Conservation (phyloP, 192 early-diverging fungal species). For the Cetraspora pellucida region DNA sequence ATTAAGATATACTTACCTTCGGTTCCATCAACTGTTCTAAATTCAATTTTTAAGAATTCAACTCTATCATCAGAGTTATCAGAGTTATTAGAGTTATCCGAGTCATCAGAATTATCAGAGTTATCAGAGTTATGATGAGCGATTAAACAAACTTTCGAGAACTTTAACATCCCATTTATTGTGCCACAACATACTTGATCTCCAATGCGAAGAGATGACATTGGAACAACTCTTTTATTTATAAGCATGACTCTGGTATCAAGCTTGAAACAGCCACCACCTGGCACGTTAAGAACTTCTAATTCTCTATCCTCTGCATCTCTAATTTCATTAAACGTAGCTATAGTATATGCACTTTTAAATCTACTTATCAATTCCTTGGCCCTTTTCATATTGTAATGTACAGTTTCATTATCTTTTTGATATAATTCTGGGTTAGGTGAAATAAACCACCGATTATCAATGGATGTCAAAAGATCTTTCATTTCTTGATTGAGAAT, state of each 20-base stretch:
- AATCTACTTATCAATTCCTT: background rate
- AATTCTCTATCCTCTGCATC: background rate
- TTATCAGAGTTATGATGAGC: background rate
- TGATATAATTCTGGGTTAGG: background rate
- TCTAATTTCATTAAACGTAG: background rate
- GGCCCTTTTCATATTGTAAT: background rate
- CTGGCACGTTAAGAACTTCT: background rate
- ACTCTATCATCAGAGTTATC: background rate
- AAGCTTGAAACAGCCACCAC: background rate
- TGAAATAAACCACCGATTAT: slow-evolving; percentile 6
- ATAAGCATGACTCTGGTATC: slow-evolving; percentile 1
- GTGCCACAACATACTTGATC: background rate
- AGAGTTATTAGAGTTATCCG: too few species aligned
- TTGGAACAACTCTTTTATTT: background rate
- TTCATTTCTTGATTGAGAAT: background rate
- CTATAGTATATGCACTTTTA: background rate
- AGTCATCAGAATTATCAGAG: too few species aligned
- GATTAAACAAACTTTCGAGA: slow-evolving; percentile 7
- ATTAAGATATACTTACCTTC: background rate
- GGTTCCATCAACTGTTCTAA: background rate
- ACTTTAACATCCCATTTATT: background rate
- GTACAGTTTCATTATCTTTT: background rate
- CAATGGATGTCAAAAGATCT: background rate
- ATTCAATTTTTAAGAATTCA: slow-evolving; percentile 12
- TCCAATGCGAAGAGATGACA: background rate